phyloP scores from a whole-genome alignment of 148 eudicot genomes.

The Limonium bicolor region DNA sequence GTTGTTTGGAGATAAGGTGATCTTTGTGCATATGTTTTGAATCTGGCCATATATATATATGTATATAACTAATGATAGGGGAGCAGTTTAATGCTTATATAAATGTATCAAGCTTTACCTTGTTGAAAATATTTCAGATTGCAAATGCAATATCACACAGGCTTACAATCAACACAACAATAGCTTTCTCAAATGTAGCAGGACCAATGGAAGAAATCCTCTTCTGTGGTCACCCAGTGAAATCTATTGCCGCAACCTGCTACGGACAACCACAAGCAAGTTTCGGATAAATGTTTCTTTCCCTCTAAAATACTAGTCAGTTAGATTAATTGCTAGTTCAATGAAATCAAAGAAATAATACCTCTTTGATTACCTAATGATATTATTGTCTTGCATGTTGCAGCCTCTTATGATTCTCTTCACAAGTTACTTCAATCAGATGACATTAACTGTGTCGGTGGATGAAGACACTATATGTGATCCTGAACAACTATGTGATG shows the following conservation, averaged over 20 bases:
- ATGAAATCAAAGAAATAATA: not conserved
- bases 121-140: too few relatives aligned
- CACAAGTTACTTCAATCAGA: conserved; percentile 12
- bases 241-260: not conserved
- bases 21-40: too few relatives aligned
- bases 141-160: not conserved
- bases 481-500: conserved; percentile 27
- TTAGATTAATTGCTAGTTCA: not conserved
- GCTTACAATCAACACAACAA: conserved; percentile 6
- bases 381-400: not conserved
- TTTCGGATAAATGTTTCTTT: not conserved
- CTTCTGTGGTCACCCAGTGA: not conserved
- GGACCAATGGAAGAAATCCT: conserved; percentile 21
- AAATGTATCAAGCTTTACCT: too few relatives aligned
- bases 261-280: not conserved
- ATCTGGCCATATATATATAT: too few relatives aligned
- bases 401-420: not conserved
- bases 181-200: conserved; percentile 40
- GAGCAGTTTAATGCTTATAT: too few relatives aligned
- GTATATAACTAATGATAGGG: too few relatives aligned
- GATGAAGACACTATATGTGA: conserved; percentile 20
- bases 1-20: too few relatives aligned
- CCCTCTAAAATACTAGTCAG: not conserved
- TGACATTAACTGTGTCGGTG: conserved; percentile 28
- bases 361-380: not conserved